Conservation (phyloP, 2,329 filamentous ascomycete genomes). For the Ophiostoma ulmi region DNA sequence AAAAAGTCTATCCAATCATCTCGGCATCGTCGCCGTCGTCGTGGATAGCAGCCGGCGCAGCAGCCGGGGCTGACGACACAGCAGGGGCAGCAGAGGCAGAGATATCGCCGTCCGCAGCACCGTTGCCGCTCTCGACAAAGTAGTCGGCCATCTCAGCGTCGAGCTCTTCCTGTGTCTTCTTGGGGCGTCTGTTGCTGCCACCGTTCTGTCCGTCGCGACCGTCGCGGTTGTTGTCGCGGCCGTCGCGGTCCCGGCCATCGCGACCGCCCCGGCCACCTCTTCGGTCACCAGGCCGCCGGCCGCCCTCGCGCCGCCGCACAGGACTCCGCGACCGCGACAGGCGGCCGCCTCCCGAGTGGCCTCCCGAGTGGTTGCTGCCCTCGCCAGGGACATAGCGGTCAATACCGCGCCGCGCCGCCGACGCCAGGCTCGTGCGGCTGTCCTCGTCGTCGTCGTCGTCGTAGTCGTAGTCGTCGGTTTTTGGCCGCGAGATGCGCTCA, state of each 20-base stretch:
- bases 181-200: background rate
- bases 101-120: constrained; percentile 30
- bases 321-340: constrained; percentile 56
- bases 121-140: constrained; percentile 49
- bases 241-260: constrained; percentile 34
- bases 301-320: constrained; percentile 40
- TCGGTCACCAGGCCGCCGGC: constrained; percentile 45
- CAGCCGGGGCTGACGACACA: constrained; percentile 25
- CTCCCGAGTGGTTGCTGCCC: constrained; percentile 34
- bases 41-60: constrained; percentile 38
- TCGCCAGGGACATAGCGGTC: constrained; percentile 47
- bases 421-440: constrained; percentile 18
- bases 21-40: constrained; percentile 31
- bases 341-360: constrained; percentile 30
- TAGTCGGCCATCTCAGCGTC: constrained; percentile 98
- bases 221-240: constrained; percentile 38
- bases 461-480: constrained; percentile 42
- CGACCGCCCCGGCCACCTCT: constrained; percentile 39
- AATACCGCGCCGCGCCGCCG: constrained; percentile 40
- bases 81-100: constrained; percentile 36
- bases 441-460: constrained; percentile 36
- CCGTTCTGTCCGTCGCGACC: constrained; percentile 32
- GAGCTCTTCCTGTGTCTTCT: constrained; percentile 82
- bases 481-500: constrained; percentile 55
- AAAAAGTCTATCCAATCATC: constrained; percentile 30